Base-by-base conservation (phyloP, 2,329 filamentous ascomycete species). In the Xylariomycetidae sp. region DNA sequence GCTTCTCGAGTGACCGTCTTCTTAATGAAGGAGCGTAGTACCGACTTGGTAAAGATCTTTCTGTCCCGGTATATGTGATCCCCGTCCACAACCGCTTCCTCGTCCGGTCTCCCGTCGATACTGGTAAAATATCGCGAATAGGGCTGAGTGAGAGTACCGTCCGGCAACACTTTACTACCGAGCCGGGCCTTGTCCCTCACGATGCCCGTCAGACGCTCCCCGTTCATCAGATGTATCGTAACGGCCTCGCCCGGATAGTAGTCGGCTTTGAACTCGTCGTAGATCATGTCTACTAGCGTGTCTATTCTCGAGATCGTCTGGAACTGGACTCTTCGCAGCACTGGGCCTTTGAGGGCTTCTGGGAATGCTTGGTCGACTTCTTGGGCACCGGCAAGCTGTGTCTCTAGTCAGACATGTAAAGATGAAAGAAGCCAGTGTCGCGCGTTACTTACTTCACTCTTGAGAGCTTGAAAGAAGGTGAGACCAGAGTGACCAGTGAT, bases 301-400 rank as follows among this genome's bases (percentile, higher is more conserved):
- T 97, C 92, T 59, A 98, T 88, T 45, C 92, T 80, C 30, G 82
- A 92, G 44, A 87, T 80, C 15, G 81, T 89, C 55, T 87, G 89
- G 60, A 94, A 95, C 55, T 98, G 92, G 22, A 96, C 86, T 56
- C 83, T 85, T 43, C 88, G 84, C 45, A 98, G 68, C 31, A 98
- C 86, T 9, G 90, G 92, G 30, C 87, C 87, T 56, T 94, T 94
- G 41, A 98, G 70, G 23, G 86, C 79, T 59, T 95, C 88, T 13
- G 92, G 92, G 49, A 98, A 97, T 23, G 85, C 79, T 55, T 84
- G 86, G 49, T 97, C 88, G 38, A 97, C 88, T 61, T 94, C 88
- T 58, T 82, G 80, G 30, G 88, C 88, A 45, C 88, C 88, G 45
- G 82, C 76, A 51, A 78, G 75, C 84, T 88, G 44, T 33, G 40